Evolutionary conservation across 352 stramenopile species (phyloP).

Genomic region (Phytophthora sp.): DNA sequence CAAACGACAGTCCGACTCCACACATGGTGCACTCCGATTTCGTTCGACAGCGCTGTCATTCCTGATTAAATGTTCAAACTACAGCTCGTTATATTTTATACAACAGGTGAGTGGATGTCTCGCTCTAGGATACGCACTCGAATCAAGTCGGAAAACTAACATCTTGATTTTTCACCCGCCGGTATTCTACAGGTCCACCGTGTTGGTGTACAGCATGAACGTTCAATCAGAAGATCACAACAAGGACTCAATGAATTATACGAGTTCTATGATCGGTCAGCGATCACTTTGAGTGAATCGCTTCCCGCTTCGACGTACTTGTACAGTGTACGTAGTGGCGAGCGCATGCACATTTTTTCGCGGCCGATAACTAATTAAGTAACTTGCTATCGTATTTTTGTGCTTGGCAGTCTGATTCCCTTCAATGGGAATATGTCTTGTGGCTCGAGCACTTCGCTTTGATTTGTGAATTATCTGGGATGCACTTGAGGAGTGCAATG

Average conservation of each 20-base stretch:
- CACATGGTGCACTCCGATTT: conserved; percentile 40
- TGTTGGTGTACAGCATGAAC: conserved; percentile 68
- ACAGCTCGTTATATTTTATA: conserved; percentile 62
- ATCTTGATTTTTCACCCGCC: background rate
- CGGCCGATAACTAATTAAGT: conserved; percentile 1
- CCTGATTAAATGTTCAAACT: conserved; percentile 73
- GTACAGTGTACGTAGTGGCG: conserved; percentile 40
- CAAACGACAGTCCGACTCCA: conserved; percentile 20
- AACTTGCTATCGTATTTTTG: background rate
- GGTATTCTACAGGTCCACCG: conserved; percentile 51
- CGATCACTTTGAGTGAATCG: conserved; percentile 28
- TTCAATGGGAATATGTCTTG: conserved; percentile 62
- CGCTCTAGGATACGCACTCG: background rate
- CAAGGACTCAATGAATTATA: conserved; percentile 36
- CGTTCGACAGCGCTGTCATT: conserved; percentile 62
- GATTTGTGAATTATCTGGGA: conserved; percentile 46
- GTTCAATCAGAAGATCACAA: conserved; percentile 36
- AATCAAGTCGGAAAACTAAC: background rate
- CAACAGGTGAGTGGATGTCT: conserved; percentile 48
- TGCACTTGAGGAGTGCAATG: conserved; percentile 40
- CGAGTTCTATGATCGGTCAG: conserved; percentile 52
- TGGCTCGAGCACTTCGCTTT: conserved; percentile 70
- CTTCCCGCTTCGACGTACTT: conserved; percentile 18
- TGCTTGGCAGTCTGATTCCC: conserved; percentile 40
- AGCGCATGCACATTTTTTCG: conserved; percentile 9